These are phyloP conservation scores for Calonectria pauciramosa DNA, from an alignment of 2,329 filamentous ascomycete genomes.

Conservation along the genomic window DNA sequence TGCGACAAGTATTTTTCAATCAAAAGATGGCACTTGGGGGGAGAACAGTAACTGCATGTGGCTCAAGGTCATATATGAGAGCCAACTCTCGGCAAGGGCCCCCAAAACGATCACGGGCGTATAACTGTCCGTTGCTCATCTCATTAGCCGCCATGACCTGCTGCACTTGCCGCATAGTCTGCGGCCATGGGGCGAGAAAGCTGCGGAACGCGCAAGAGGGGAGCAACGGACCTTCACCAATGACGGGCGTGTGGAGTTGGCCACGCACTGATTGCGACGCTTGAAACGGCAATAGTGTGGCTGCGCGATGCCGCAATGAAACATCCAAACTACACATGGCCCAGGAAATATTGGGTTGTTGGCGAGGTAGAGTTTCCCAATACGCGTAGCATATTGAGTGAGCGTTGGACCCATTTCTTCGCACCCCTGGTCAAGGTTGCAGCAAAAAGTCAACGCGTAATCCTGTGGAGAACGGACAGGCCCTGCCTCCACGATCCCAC, in stretches of 20 bases:
- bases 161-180: neutral
- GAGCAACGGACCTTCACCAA: neutral
- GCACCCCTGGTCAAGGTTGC: neutral
- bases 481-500: neutral
- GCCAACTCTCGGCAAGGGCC: neutral
- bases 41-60: neutral
- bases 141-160: neutral
- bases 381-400: neutral
- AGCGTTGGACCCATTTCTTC: no score
- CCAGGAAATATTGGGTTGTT: neutral
- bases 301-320: neutral
- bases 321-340: neutral
- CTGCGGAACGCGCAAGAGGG: neutral
- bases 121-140: neutral
- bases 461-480: neutral
- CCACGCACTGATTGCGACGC: slow-evolving; percentile 13
- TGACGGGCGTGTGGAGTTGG: neutral
- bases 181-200: neutral
- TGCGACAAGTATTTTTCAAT: neutral
- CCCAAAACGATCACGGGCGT: neutral
- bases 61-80: slow-evolving; percentile 1
- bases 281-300: slow-evolving; percentile 3
- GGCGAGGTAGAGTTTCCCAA: neutral
- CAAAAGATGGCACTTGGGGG: neutral
- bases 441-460: slow-evolving; percentile 17